Conservation (phyloP, 139 green algal species). For the Astrephomene gubernaculifera region DNA sequence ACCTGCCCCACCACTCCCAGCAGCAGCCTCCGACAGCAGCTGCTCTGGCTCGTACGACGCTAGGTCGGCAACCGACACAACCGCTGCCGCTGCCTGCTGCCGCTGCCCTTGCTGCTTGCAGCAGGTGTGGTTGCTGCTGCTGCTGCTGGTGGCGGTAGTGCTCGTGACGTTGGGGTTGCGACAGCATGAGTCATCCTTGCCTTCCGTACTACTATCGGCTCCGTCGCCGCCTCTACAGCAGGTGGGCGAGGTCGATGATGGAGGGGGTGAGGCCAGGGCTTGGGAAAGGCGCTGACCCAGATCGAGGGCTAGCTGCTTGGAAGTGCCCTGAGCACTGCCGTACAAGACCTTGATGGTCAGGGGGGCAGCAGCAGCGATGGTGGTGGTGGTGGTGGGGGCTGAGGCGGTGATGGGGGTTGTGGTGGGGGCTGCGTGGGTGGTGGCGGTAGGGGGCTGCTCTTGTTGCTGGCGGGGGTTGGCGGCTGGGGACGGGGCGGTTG, state of each 20-base stretch:
- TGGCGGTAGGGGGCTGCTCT: too few relatives aligned
- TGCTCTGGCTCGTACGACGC: constrained; percentile 48
- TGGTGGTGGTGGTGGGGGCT: too few relatives aligned
- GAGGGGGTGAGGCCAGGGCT: too few relatives aligned
- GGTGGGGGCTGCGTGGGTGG: too few relatives aligned
- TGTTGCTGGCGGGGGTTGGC: too few relatives aligned
- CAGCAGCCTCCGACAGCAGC: constrained; percentile 23
- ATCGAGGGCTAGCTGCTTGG: background rate
- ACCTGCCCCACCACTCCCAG: constrained; percentile 57
- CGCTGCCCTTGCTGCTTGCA: background rate
- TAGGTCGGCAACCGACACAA: background rate
- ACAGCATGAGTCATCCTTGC: too few relatives aligned
- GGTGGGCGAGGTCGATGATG: background rate
- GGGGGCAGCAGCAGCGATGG: background rate
- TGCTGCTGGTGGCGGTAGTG: background rate
- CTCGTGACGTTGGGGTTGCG: too few relatives aligned
- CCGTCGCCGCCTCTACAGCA: background rate
- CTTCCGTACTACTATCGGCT: too few relatives aligned
- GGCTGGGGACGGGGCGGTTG: too few relatives aligned
- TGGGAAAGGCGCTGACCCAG: background rate
- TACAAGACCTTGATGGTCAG: constrained; percentile 6
- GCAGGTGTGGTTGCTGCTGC: background rate
- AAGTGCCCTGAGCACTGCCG: constrained; percentile 23
- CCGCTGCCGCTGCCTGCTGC: background rate
- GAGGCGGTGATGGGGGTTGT: too few relatives aligned